Evolutionary conservation across 306 rosid genomes (phyloP).

Genomic region (Pueraria montana): DNA sequence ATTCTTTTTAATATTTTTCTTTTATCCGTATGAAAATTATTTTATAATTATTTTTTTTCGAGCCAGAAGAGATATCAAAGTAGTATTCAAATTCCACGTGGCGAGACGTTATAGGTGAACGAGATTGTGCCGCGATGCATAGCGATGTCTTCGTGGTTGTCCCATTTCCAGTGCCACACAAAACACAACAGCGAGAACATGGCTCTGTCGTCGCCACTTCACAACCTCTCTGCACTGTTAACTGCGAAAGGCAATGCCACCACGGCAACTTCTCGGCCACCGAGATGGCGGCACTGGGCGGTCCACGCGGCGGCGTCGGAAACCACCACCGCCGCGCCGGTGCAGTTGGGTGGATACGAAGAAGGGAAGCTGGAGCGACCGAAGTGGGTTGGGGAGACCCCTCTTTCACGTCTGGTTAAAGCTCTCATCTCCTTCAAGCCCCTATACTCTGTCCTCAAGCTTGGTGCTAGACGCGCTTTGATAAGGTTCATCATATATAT

Average conservation of each 20-base stretch:
- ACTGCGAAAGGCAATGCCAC: conserved; percentile 39
- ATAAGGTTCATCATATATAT: conserved; percentile 66
- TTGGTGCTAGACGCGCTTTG: conserved; percentile 70
- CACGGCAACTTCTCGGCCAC: background rate
- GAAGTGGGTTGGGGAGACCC: conserved; percentile 66
- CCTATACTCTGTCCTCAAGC: conserved; percentile 67
- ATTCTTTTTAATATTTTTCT: no score
- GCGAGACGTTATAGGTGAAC: background rate
- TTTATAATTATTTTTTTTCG: no score
- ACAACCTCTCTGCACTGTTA: conserved; percentile 47
- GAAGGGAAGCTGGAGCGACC: conserved; percentile 63
- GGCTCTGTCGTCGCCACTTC: conserved; percentile 58
- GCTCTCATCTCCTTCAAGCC: conserved; percentile 74
- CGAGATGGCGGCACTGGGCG: conserved; percentile 17
- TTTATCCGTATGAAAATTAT: no score
- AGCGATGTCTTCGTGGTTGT: background rate
- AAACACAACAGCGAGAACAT: conserved; percentile 35
- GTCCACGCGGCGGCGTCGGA: conserved; percentile 53
- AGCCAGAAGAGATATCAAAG: no score
- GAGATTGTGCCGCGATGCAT: conserved; percentile 21
- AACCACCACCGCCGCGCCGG: conserved; percentile 8
- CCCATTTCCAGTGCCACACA: background rate
- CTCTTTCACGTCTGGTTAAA: conserved; percentile 65
- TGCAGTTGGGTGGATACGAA: conserved; percentile 46
- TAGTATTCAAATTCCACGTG: conserved; percentile 40